A percentile compares a stretch with the other conserved stretches of the same genome.
phyloP scores from a whole-genome alignment of 2,329 filamentous ascomycete genomes.

The Xylariaceae sp. region DNA sequence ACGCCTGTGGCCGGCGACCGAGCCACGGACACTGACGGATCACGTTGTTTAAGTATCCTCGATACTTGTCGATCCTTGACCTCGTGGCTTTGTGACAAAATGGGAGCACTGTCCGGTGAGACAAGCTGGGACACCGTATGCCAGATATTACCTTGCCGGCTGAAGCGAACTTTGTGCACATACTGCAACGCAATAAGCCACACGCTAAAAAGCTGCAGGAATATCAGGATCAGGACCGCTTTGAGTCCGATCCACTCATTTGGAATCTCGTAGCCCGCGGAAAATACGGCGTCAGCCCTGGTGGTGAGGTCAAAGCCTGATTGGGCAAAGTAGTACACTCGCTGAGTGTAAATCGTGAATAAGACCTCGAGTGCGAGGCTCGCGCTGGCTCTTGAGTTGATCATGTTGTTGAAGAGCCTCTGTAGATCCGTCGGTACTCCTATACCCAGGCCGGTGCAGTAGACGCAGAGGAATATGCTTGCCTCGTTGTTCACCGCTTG shows the following conservation, averaged over 20 bases:
- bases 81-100: conserved; percentile 4
- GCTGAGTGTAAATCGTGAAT: neutral
- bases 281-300: conserved; percentile 4
- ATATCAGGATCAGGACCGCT: conserved; percentile 1
- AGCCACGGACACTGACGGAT: conserved; percentile 2
- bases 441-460: neutral
- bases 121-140: conserved; percentile 7
- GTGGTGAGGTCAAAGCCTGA: neutral
- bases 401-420: neutral
- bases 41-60: conserved; percentile 2
- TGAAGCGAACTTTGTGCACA: conserved; percentile 1
- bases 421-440: neutral
- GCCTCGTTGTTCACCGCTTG: neutral
- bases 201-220: conserved; percentile 1
- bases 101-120: neutral
- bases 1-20: neutral
- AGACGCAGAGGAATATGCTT: neutral
- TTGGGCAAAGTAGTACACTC: neutral
- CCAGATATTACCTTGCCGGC: conserved; percentile 8
- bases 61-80: neutral
- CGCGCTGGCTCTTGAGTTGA: neutral
- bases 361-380: neutral
- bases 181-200: conserved; percentile 3
- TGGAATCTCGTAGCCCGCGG: neutral
- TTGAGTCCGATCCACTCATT: neutral